phyloP scores from a whole-genome alignment of 331 rosid species.

The Erythrophleum ivorense region DNA sequence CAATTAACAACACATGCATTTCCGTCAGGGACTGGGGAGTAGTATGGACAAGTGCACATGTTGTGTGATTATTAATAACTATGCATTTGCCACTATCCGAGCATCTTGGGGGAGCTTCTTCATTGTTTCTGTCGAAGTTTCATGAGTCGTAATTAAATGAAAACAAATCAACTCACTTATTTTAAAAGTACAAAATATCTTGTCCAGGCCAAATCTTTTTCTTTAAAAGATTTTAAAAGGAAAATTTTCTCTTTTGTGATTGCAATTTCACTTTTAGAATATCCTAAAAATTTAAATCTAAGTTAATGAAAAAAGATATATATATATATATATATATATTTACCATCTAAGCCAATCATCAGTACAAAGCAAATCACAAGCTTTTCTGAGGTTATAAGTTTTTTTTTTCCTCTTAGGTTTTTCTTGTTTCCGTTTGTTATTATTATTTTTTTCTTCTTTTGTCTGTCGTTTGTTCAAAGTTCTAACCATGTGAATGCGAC shows the following conservation, averaged over 20 bases:
- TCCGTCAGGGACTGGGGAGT: slow-evolving; percentile 28
- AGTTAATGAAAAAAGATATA: not conserved
- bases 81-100: slow-evolving; percentile 5
- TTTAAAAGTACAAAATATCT: not conserved
- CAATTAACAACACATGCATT: slow-evolving; percentile 34
- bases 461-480: not conserved
- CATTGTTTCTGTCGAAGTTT: slow-evolving; percentile 5
- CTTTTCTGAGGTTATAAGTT: not conserved
- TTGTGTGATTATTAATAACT: slow-evolving; percentile 9
- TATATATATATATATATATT: not conserved
- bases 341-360: not conserved
- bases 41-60: slow-evolving; percentile 45
- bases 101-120: slow-evolving; percentile 11
- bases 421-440: not conserved
- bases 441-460: not conserved
- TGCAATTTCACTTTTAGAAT: not conserved
- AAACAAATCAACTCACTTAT: slow-evolving; percentile 37
- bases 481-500: slow-evolving; percentile 28
- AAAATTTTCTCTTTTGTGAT: not conserved
- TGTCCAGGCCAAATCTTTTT: not conserved
- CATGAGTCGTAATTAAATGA: slow-evolving; percentile 15
- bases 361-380: not conserved
- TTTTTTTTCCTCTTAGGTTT: not conserved
- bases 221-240: not conserved
- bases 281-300: not conserved